These are phyloP conservation scores for Psidium friedrichsthalianum DNA, from an alignment of 345 rosid species.

Conservation along the genomic window DNA sequence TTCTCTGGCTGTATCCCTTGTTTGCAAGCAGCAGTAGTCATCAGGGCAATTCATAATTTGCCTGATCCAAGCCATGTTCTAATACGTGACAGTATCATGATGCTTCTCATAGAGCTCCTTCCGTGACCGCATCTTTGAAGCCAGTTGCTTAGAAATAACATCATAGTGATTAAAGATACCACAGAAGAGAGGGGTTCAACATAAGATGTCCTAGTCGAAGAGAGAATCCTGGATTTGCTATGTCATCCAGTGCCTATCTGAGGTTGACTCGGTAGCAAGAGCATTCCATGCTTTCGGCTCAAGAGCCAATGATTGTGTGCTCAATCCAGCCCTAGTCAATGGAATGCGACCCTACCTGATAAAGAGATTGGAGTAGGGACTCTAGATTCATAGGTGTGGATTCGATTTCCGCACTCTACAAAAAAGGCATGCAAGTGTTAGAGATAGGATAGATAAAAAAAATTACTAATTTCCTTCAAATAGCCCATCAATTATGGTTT, in stretches of 20 bases:
- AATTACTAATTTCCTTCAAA: too few species aligned
- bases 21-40: constrained; percentile 28
- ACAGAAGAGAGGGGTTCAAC: background rate
- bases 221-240: background rate
- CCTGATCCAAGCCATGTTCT: constrained; percentile 65
- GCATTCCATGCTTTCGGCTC: background rate
- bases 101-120: constrained; percentile 47
- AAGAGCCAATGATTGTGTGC: background rate
- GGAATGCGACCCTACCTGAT: too few species aligned
- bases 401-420: too few species aligned
- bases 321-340: background rate
- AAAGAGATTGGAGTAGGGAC: too few species aligned
- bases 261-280: background rate
- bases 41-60: constrained; percentile 61
- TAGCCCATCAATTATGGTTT: too few species aligned
- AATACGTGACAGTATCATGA: constrained; percentile 49
- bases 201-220: background rate
- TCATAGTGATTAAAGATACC: background rate
- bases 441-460: too few species aligned
- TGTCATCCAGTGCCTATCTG: background rate
- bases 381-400: too few species aligned
- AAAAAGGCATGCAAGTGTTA: too few species aligned
- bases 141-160: background rate
- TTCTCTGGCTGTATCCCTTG: constrained; percentile 45
- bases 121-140: constrained; percentile 37